These are phyloP conservation scores for Thalassiosira oceanica DNA, from an alignment of 352 stramenopile species.

Conservation along the genomic window DNA sequence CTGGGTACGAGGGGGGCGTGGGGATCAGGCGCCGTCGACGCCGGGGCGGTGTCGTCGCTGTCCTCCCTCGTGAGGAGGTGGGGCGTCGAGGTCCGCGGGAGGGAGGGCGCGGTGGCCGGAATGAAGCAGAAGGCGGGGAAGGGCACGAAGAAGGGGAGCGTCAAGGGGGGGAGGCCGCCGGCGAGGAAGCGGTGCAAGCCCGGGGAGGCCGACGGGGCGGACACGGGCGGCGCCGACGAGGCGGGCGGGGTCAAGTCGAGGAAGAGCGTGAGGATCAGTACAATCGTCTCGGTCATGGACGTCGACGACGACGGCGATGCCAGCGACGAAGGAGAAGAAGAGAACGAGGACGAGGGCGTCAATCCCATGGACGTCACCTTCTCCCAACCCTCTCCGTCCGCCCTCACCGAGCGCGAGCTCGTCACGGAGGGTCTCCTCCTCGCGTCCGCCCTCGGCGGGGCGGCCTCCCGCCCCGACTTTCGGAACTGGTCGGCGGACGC, in stretches of 20 bases:
- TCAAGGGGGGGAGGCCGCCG: conserved; percentile 17
- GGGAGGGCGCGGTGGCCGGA: conserved; percentile 7
- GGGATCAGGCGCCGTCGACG: conserved; percentile 63
- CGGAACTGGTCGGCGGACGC: conserved; percentile 64
- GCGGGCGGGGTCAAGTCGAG: conserved; percentile 1
- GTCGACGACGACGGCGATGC: conserved; percentile 12
- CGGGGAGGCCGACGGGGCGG: not conserved
- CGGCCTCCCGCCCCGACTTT: conserved; percentile 57
- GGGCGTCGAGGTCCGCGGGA: conserved; percentile 50
- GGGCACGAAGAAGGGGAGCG: too few species aligned
- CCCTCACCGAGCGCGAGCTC: conserved; percentile 17
- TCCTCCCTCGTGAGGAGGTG: conserved; percentile 60
- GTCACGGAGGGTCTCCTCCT: conserved; percentile 39
- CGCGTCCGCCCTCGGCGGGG: conserved; percentile 17
- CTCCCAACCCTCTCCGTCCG: conserved; percentile 5
- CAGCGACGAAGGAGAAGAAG: conserved; percentile 1
- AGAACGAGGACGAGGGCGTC: conserved; percentile 1
- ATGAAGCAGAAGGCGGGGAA: conserved; percentile 1
- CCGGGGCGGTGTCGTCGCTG: conserved; percentile 52
- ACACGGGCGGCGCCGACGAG: not conserved
- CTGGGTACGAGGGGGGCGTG: conserved; percentile 56
- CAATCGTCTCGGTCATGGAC: conserved; percentile 16
- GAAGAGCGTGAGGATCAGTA: conserved; percentile 38
- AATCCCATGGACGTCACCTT: conserved; percentile 1
- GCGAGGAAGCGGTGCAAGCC: conserved; percentile 8